Evolutionary conservation across 2,329 filamentous ascomycete species (phyloP).

Genomic region (Verruconis gallopava): DNA sequence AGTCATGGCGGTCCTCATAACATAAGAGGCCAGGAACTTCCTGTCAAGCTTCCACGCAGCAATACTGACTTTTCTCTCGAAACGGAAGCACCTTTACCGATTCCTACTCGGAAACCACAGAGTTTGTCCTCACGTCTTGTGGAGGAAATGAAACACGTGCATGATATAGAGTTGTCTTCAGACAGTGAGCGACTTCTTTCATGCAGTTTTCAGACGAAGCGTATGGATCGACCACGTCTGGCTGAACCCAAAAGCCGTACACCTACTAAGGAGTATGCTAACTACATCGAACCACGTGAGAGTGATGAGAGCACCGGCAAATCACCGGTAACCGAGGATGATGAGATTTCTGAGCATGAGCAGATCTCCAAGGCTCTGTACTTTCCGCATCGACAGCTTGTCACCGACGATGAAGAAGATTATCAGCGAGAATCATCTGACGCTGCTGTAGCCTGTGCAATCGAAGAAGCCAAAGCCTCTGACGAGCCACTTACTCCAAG

Average conservation of each 20-base stretch:
- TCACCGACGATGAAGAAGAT: slow-evolving; percentile 23
- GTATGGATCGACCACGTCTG: background rate
- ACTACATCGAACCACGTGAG: slow-evolving; percentile 9
- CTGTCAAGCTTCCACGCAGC: background rate
- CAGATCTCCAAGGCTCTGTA: slow-evolving; percentile 82
- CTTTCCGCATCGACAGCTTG: slow-evolving; percentile 56
- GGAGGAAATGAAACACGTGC: slow-evolving; percentile 4
- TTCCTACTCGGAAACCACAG: slow-evolving; percentile 4
- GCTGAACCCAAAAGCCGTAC: slow-evolving; percentile 12
- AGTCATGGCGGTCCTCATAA: slow-evolving; percentile 12
- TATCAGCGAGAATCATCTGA: background rate
- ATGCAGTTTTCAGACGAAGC: background rate
- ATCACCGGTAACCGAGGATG: slow-evolving; percentile 25
- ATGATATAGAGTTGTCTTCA: slow-evolving; percentile 7
- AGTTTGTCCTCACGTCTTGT: slow-evolving; percentile 6
- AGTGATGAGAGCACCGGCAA: slow-evolving; percentile 6
- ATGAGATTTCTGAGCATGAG: slow-evolving; percentile 61
- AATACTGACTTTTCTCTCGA: slow-evolving; percentile 10
- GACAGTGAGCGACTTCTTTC: slow-evolving; percentile 6
- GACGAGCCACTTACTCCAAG: background rate
- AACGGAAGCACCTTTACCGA: slow-evolving; percentile 1
- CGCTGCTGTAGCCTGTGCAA: background rate
- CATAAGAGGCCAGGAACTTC: background rate
- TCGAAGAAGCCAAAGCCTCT: background rate
- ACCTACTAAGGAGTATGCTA: slow-evolving; percentile 4